Evolutionary conservation across 2,329 filamentous ascomycete species (phyloP).

Genomic region (Verruconis gallopava): DNA sequence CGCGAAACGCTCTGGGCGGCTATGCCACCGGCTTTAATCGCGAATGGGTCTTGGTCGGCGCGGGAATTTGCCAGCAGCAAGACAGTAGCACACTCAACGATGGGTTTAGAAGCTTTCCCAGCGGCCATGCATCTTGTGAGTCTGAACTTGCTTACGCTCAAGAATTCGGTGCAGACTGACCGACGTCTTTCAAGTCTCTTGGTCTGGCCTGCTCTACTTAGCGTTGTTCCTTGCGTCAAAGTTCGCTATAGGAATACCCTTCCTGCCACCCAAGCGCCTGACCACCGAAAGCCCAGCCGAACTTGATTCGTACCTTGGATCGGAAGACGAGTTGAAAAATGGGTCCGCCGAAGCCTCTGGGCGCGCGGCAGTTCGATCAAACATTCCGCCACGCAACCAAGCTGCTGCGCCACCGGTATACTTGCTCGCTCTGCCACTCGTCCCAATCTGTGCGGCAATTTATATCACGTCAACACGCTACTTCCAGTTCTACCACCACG

Average conservation of each 20-base stretch:
- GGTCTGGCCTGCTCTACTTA: constrained; percentile 71
- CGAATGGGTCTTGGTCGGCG: constrained; percentile 55
- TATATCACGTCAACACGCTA: constrained; percentile 80
- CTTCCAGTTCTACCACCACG: constrained; percentile 80
- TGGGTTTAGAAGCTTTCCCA: constrained; percentile 75
- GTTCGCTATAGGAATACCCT: constrained; percentile 61
- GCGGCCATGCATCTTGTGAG: constrained; percentile 58
- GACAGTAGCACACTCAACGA: constrained; percentile 55
- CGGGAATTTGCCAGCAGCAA: constrained; percentile 58
- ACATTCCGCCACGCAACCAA: constrained; percentile 49
- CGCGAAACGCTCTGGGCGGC: not conserved
- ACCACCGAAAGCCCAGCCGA: constrained; percentile 23
- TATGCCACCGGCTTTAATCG: constrained; percentile 5
- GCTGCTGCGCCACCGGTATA: constrained; percentile 75
- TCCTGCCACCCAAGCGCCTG: constrained; percentile 41
- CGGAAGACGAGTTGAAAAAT: constrained; percentile 5
- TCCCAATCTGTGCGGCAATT: constrained; percentile 61
- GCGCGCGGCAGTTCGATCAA: constrained; percentile 18
- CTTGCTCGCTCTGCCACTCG: constrained; percentile 54
- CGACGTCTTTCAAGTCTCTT: constrained; percentile 39
- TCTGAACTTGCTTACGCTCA: constrained; percentile 9
- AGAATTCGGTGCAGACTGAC: not conserved
- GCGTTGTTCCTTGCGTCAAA: constrained; percentile 79
- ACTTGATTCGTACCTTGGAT: not conserved
- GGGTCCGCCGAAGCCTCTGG: constrained; percentile 7